phyloP scores from a whole-genome alignment of 192 early-diverging fungal species.

The Lobosporangium transversale region DNA sequence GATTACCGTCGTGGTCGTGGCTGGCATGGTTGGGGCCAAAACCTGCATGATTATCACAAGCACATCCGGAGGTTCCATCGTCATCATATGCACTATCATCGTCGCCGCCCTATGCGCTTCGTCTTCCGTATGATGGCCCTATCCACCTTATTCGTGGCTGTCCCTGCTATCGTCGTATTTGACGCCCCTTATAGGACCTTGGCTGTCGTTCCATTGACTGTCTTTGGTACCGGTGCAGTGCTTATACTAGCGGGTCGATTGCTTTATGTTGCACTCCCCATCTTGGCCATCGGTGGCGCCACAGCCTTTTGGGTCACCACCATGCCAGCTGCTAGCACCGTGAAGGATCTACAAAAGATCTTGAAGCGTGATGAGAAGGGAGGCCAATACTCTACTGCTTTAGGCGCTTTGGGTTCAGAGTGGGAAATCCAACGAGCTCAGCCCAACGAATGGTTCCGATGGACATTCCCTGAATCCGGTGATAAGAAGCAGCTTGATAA shows the following conservation, averaged over 20 bases:
- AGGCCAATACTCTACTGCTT: not conserved
- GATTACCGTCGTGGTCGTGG: no score
- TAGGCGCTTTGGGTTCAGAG: slow-evolving; percentile 18
- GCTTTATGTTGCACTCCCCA: slow-evolving; percentile 21
- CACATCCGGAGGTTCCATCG: no score
- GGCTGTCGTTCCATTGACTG: slow-evolving; percentile 15
- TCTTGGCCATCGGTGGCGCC: slow-evolving; percentile 25
- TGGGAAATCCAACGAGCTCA: slow-evolving; percentile 32
- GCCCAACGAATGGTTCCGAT: slow-evolving; percentile 42
- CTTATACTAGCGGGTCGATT: slow-evolving; percentile 29
- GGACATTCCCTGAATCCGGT: slow-evolving; percentile 30
- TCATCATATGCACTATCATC: no score
- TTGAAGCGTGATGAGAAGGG: slow-evolving; percentile 16
- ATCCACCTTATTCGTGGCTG: slow-evolving; percentile 18
- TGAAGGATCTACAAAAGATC: slow-evolving; percentile 27
- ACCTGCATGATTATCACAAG: no score
- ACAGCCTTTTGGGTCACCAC: slow-evolving; percentile 11
- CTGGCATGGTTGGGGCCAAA: no score
- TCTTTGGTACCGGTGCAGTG: slow-evolving; percentile 22
- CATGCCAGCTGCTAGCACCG: slow-evolving; percentile 18
- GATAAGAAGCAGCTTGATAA: slow-evolving; percentile 12
- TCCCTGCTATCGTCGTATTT: slow-evolving; percentile 32
- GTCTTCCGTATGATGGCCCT: slow-evolving; percentile 15
- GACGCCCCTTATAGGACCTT: slow-evolving; percentile 11
- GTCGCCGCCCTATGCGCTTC: slow-evolving; percentile 21